Percentiles rank a stretch among this genome's conserved stretches.
phyloP scores from a whole-genome alignment of 306 rosid genomes.

The Calophaca sinica region DNA sequence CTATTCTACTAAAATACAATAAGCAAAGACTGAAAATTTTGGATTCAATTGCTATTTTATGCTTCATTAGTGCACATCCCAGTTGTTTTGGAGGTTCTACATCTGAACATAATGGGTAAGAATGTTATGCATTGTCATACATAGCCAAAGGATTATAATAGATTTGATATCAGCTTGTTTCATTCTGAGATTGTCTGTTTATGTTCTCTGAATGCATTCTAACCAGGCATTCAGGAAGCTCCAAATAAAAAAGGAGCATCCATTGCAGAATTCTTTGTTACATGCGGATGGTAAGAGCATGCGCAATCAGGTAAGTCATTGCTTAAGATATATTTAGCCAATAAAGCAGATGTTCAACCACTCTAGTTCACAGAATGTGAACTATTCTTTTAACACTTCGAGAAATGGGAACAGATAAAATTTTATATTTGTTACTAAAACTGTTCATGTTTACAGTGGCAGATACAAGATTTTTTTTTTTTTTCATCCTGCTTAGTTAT shows the following conservation, averaged over 20 bases:
- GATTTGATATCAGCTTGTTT: background rate
- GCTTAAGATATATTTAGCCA: background rate
- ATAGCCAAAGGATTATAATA: background rate
- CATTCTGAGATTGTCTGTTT: too few relatives aligned
- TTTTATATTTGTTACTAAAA: conserved; percentile 34
- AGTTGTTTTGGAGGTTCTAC: background rate
- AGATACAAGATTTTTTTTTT: conserved; percentile 24
- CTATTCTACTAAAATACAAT: too few relatives aligned
- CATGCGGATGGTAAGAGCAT: too few relatives aligned
- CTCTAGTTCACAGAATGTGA: conserved; percentile 34
- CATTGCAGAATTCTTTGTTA: too few relatives aligned
- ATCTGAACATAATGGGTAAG: background rate
- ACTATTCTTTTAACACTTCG: conserved; percentile 29
- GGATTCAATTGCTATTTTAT: background rate
- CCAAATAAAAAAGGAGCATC: too few relatives aligned
- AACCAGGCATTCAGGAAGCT: too few relatives aligned
- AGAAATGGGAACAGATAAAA: conserved; percentile 13
- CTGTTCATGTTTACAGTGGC: conserved; percentile 49
- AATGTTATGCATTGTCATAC: background rate
- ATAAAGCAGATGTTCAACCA: background rate
- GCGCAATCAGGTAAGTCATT: too few relatives aligned
- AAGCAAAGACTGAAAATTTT: too few relatives aligned
- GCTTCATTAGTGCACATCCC: background rate
- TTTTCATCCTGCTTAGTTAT: conserved; percentile 19
- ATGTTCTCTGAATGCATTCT: too few relatives aligned